These are phyloP conservation scores for Parmelia sp. DNA, from an alignment of 495 filamentous ascomycete species.

Conservation along the genomic window DNA sequence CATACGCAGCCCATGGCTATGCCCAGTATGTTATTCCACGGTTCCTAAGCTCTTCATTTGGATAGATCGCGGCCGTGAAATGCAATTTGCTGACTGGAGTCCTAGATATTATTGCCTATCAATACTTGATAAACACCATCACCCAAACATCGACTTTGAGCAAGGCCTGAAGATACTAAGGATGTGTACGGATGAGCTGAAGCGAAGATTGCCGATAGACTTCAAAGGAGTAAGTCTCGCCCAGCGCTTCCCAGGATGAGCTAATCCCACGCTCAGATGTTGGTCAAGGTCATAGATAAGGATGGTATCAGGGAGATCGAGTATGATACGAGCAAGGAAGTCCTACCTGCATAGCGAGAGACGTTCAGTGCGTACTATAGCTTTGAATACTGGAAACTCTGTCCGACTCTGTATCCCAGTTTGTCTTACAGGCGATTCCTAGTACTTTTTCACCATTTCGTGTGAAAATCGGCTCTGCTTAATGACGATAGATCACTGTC, in stretches of 20 bases:
- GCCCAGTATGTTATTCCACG: conserved; percentile 65
- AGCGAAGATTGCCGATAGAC: conserved; percentile 91
- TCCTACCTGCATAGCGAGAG: conserved; percentile 53
- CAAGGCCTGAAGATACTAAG: conserved; percentile 82
- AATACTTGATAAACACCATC: conserved; percentile 95
- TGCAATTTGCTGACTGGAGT: not conserved
- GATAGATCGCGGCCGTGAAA: not conserved
- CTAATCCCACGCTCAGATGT: conserved; percentile 41
- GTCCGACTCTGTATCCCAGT: not conserved
- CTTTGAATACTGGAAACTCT: not conserved
- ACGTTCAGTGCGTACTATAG: not conserved
- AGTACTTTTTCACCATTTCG: not conserved
- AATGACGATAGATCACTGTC: not conserved
- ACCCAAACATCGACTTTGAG: conserved; percentile 82
- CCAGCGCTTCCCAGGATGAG: not conserved
- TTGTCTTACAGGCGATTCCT: not conserved
- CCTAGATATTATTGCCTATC: conserved; percentile 84
- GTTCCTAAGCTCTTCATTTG: not conserved
- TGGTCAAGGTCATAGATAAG: conserved; percentile 89
- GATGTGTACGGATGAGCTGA: conserved; percentile 94
- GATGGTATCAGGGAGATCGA: conserved; percentile 78
- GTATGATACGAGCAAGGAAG: conserved; percentile 70
- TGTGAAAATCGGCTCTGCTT: not conserved
- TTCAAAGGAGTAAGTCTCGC: conserved; percentile 73
- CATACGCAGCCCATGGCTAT: conserved; percentile 96